A percentile compares a stretch with the other conserved stretches of the same genome.
Conservation (phyloP, 2,329 filamentous ascomycete genomes). For the Epichloe typhina region DNA sequence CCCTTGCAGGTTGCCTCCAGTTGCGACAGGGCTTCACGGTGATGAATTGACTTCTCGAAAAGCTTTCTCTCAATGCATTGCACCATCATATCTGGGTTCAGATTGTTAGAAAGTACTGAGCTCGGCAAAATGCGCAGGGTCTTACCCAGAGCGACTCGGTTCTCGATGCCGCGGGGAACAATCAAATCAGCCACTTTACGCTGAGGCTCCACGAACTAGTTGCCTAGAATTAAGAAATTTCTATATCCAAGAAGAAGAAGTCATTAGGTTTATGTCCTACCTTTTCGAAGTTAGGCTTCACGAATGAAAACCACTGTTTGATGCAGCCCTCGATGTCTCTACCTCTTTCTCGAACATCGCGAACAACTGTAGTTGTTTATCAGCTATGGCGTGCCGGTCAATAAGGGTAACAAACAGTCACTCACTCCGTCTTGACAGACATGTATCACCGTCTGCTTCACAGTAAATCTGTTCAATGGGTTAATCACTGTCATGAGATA, state of each 20-base stretch:
- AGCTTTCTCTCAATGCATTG: constrained; percentile 86
- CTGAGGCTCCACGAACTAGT: constrained; percentile 75
- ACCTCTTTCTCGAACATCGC: constrained; percentile 80
- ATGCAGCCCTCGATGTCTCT: constrained; percentile 90
- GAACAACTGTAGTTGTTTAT: constrained; percentile 44
- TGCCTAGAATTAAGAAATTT: not conserved
- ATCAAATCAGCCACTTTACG: constrained; percentile 88
- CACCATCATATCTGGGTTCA: constrained; percentile 63
- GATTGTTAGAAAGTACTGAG: constrained; percentile 4
- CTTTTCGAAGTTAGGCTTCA: constrained; percentile 93
- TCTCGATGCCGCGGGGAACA: constrained; percentile 87
- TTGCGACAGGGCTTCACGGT: constrained; percentile 64
- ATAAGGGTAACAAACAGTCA: constrained; percentile 2
- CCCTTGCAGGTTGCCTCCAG: constrained; percentile 61
- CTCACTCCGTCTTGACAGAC: constrained; percentile 75
- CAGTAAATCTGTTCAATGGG: constrained; percentile 64
- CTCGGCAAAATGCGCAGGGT: not conserved
- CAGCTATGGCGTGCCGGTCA: constrained; percentile 1
- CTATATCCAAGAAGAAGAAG: not conserved
- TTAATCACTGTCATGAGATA: constrained; percentile 1
- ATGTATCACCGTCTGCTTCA: constrained; percentile 90
- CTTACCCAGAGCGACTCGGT: constrained; percentile 75
- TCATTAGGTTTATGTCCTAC: constrained; percentile 16
- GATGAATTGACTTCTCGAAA: constrained; percentile 69
- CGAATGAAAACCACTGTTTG: constrained; percentile 94